Evolutionary conservation across 208 protist genomes (phyloP), one percentile per base, ranked within the genome.

Genomic region (Acanthamoeba sp.): DNA sequence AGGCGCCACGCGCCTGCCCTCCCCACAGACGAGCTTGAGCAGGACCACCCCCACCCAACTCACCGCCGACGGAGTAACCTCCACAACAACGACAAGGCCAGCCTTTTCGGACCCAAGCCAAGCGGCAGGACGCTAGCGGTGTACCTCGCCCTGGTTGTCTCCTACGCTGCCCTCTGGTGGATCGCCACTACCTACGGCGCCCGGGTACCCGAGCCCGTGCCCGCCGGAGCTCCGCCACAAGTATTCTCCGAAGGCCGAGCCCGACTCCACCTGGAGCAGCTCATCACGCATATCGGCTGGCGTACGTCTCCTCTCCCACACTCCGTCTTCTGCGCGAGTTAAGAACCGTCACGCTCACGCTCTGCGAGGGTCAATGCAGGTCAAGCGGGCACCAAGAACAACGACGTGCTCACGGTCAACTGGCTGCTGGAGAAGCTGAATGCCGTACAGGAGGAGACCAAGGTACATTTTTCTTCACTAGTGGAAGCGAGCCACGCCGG

Each of bases 351-450:
- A 29, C 20, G 18, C 45, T 50, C 45, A 50, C 45, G 12, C 9
- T 50, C 9, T 50, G 45, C 45, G 45, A 16, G 45, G 9, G 45
- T 12, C n/a, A 7, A 18, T 62, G 36, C 59, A 93, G 88, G 88
- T 10, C 45, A 55, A 62, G 64, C 45, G 2, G 88, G 88, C 10
- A 93, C 64, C 1, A 82, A 80, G 45, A 73, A 93, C 88, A 93
- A 93, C 88, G 88, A 93, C 36, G 88, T 93, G 0, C 66, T 62
- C 4, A 93, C 88, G n/a, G 88, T 80, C 14, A 48, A 80, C 0
- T 93, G 38, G 40, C 64, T 93, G 38, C 64, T 82, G 5, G 64
- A 80, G n/a, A 82, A 93, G 42, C 59, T 93, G 16, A 91, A 91
- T 36, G 40, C n/a, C 42, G 34, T 82, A 3, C 66, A 93, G 36